phyloP scores from a whole-genome alignment of 163 green algal genomes.

The Volvox carteri region DNA sequence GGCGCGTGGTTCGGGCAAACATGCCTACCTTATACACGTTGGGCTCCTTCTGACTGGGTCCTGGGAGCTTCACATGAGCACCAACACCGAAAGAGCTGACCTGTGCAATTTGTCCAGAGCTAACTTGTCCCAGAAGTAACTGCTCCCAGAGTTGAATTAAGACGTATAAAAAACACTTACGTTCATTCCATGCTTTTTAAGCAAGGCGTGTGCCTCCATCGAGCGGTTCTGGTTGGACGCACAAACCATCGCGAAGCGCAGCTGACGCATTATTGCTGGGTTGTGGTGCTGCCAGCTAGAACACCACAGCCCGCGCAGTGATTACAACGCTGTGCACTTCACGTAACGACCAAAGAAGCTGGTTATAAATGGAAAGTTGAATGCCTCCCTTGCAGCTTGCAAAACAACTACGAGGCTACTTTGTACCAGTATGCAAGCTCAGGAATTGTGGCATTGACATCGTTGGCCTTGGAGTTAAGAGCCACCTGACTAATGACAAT shows the following conservation, averaged over 20 bases:
- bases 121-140: no score
- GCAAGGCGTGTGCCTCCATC: slow-evolving; percentile 91
- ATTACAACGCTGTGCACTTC: no score
- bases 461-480: no score
- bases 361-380: no score
- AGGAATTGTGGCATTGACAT: no score
- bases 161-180: slow-evolving; percentile 58
- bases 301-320: slow-evolving; percentile 1
- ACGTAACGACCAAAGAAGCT: no score
- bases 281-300: slow-evolving; percentile 7
- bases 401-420: no score
- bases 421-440: no score
- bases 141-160: background rate
- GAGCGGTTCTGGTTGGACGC: slow-evolving; percentile 92
- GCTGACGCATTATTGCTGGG: background rate
- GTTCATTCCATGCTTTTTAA: slow-evolving; percentile 81
- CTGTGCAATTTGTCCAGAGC: slow-evolving; percentile 52
- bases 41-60: slow-evolving; percentile 78
- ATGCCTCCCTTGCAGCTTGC: no score
- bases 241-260: slow-evolving; percentile 92
- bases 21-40: slow-evolving; percentile 97
- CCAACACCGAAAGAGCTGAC: slow-evolving; percentile 88
- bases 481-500: no score
- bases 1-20: no score
- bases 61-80: slow-evolving; percentile 91